These are phyloP conservation scores for Metarhizium brunneum DNA, from an alignment of 2,329 filamentous ascomycete species.

Conservation along the genomic window DNA sequence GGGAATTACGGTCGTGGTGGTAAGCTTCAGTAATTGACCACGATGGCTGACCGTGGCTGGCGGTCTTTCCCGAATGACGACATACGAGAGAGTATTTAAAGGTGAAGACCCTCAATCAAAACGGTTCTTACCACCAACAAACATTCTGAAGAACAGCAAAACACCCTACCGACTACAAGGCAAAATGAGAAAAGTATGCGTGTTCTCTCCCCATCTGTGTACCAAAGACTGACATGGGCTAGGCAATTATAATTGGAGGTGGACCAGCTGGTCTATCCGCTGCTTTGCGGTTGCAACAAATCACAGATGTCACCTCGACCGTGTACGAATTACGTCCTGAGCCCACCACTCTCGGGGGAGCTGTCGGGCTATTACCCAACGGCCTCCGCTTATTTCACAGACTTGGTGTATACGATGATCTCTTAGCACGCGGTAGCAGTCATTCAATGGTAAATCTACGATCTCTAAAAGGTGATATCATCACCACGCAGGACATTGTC, in stretches of 20 bases:
- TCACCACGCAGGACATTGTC: slow-evolving; percentile 51
- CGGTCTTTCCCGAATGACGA: no score
- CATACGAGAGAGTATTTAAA: no score
- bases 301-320: neutral
- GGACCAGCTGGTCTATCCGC: slow-evolving; percentile 3
- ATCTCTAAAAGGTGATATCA: slow-evolving; percentile 49
- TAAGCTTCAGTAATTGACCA: no score
- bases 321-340: slow-evolving; percentile 7
- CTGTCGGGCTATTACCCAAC: slow-evolving; percentile 40
- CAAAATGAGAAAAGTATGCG: slow-evolving; percentile 1
- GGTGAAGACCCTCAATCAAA: no score
- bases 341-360: slow-evolving; percentile 7
- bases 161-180: neutral
- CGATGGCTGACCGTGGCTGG: no score
- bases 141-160: neutral
- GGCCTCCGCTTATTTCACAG: slow-evolving; percentile 56
- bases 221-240: neutral
- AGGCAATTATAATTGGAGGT: slow-evolving; percentile 8
- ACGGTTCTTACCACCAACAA: no score
- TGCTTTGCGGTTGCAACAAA: slow-evolving; percentile 3
- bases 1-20: neutral
- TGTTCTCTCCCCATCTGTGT: neutral
- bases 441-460: slow-evolving; percentile 55
- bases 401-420: slow-evolving; percentile 56
- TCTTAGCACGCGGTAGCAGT: slow-evolving; percentile 48